phyloP scores from a whole-genome alignment of 2,329 filamentous ascomycete species.

The Trichophyton schoenleinii region DNA sequence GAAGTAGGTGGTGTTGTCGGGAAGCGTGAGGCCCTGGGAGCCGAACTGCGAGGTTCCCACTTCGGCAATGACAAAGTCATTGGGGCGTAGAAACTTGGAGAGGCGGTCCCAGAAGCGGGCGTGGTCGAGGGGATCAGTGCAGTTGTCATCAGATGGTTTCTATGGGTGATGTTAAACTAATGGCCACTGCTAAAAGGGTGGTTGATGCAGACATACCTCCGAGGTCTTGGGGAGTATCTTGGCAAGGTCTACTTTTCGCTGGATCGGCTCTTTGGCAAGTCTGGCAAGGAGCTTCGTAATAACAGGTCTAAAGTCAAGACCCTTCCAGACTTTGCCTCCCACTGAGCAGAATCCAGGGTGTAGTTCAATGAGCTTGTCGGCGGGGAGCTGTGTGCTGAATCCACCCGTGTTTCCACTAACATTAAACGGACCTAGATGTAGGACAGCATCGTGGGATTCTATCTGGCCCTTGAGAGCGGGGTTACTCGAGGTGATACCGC shows the following conservation, averaged over 20 bases:
- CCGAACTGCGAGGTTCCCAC: slow-evolving; percentile 18
- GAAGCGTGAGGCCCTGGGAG: slow-evolving; percentile 15
- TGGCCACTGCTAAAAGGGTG: not conserved
- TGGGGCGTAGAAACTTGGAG: slow-evolving; percentile 9
- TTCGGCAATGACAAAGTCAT: slow-evolving; percentile 17
- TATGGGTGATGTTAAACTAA: not conserved
- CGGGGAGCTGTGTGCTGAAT: slow-evolving; percentile 10
- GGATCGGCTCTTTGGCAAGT: slow-evolving; percentile 8
- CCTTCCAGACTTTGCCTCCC: slow-evolving; percentile 11
- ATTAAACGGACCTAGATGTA: slow-evolving; percentile 10
- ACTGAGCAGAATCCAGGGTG: slow-evolving; percentile 11
- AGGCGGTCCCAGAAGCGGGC: slow-evolving; percentile 12
- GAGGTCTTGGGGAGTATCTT: slow-evolving; percentile 1
- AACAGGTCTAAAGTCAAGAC: slow-evolving; percentile 12
- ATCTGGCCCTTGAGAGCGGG: slow-evolving; percentile 4
- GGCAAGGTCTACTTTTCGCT: slow-evolving; percentile 6
- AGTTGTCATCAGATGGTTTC: slow-evolving; percentile 7
- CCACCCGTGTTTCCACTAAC: slow-evolving; percentile 11
- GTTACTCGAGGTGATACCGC: slow-evolving; percentile 8
- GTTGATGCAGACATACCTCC: not conserved
- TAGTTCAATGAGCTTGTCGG: slow-evolving; percentile 10
- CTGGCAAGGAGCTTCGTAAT: slow-evolving; percentile 10
- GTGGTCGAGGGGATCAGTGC: slow-evolving; percentile 10
- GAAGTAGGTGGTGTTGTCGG: slow-evolving; percentile 15
- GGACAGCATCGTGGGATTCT: slow-evolving; percentile 10